phyloP scores from a whole-genome alignment of 345 rosid species.

The Fremontodendron californicum region DNA sequence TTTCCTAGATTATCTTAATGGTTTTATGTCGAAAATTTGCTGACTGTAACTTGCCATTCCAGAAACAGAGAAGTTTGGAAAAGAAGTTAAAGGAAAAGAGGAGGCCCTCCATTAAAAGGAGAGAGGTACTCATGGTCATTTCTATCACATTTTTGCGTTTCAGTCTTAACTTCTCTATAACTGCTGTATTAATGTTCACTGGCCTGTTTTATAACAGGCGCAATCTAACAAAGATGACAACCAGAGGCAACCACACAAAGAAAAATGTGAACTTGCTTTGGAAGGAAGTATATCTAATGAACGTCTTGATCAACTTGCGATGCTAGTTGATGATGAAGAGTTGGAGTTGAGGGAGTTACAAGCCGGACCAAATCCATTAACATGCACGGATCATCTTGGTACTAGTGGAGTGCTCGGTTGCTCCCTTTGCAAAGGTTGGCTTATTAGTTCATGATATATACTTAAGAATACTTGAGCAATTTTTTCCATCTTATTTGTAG shows the following conservation, averaged over 20 bases:
- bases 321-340: constrained; percentile 87
- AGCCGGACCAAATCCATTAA: constrained; percentile 51
- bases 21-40: constrained; percentile 13
- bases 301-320: constrained; percentile 33
- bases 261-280: constrained; percentile 67
- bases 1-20: constrained; percentile 1
- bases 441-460: constrained; percentile 8
- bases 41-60: constrained; percentile 25
- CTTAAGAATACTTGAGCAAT: constrained; percentile 7
- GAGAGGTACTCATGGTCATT: constrained; percentile 43
- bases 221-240: constrained; percentile 31
- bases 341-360: constrained; percentile 76
- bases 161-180: constrained; percentile 9
- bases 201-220: constrained; percentile 44
- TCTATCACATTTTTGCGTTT: constrained; percentile 12
- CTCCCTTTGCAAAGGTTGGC: constrained; percentile 80
- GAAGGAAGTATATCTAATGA: constrained; percentile 40
- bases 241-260: constrained; percentile 34
- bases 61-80: constrained; percentile 58
- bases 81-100: constrained; percentile 46
- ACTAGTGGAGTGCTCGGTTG: constrained; percentile 49
- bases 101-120: constrained; percentile 43
- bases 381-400: constrained; percentile 65
- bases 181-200: constrained; percentile 9
- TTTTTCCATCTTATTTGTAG: constrained; percentile 11